Percentiles rank a stretch among this genome's conserved stretches.
Evolutionary conservation across 1,284 basidiomycete genomes (phyloP).

Genomic region (Bjerkandera adusta): DNA sequence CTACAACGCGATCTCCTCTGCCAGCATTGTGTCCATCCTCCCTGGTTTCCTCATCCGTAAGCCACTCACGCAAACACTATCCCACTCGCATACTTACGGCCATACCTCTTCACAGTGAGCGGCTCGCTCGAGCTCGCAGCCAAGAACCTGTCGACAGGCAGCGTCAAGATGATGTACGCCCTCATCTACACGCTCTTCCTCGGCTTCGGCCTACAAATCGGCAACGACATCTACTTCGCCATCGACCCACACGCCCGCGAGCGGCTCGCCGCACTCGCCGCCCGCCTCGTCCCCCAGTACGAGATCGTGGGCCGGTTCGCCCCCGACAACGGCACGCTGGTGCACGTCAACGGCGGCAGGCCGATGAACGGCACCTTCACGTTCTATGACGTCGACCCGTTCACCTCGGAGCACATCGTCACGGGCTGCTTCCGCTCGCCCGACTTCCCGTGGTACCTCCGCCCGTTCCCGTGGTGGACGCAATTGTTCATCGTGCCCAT

Average conservation of each 20-base stretch:
- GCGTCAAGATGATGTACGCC: constrained; percentile 88
- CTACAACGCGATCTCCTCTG: constrained; percentile 84
- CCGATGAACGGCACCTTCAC: constrained; percentile 73
- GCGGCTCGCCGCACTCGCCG: constrained; percentile 50
- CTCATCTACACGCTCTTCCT: constrained; percentile 89
- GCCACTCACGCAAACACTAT: constrained; percentile 25
- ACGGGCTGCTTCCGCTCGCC: constrained; percentile 70
- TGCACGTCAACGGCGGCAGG: constrained; percentile 34
- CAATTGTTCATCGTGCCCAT: constrained; percentile 78
- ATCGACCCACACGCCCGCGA: constrained; percentile 64
- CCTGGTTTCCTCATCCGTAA: constrained; percentile 81
- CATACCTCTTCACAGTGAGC: constrained; percentile 51
- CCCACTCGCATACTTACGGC: constrained; percentile 14
- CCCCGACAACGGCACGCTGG: constrained; percentile 51
- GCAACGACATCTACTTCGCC: constrained; percentile 82
- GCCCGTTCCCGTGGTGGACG: constrained; percentile 75
- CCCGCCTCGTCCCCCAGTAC: constrained; percentile 46
- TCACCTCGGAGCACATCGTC: constrained; percentile 44
- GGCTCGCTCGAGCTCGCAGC: constrained; percentile 86
- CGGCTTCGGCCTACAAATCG: constrained; percentile 87
- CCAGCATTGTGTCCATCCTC: constrained; percentile 79
- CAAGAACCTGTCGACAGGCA: constrained; percentile 85
- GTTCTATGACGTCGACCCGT: constrained; percentile 58
- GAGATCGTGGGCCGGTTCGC: constrained; percentile 68
- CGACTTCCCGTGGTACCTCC: constrained; percentile 73